phyloP scores from a whole-genome alignment of 192 early-diverging fungal species.

The Coemansia interrupta region DNA sequence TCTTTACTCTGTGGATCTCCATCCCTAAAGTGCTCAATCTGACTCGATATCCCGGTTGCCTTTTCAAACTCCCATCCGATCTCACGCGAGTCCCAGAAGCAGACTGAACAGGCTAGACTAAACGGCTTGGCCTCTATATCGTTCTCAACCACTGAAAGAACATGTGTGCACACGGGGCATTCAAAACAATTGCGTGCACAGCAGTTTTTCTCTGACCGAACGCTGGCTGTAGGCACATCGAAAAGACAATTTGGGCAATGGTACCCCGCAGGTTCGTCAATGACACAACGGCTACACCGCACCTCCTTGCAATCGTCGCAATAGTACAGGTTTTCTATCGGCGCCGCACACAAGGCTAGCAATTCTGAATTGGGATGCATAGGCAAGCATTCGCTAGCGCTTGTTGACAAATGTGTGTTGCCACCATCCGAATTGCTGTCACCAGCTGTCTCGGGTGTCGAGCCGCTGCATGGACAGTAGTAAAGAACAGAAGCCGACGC shows the following conservation, averaged over 20 bases:
- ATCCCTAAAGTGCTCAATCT: constrained; percentile 79
- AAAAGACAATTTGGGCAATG: constrained; percentile 97
- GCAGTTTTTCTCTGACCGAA: constrained; percentile 92
- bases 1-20: constrained; percentile 67
- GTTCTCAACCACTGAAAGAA: constrained; percentile 68
- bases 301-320: constrained; percentile 83
- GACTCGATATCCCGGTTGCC: constrained; percentile 86
- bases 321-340: constrained; percentile 75
- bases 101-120: constrained; percentile 78
- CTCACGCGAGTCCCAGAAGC: constrained; percentile 90
- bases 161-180: constrained; percentile 82
- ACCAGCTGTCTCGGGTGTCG: constrained; percentile 1
- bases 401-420: constrained; percentile 2
- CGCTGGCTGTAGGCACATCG: constrained; percentile 92
- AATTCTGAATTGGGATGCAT: constrained; percentile 9
- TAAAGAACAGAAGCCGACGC: constrained; percentile 22
- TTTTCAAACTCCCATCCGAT: constrained; percentile 92
- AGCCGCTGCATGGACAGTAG: constrained; percentile 36
- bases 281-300: constrained; percentile 76
- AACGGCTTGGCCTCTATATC: constrained; percentile 52
- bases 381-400: neutral
- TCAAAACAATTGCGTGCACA: constrained; percentile 93
- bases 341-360: constrained; percentile 39
- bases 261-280: constrained; percentile 82
- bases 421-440: neutral